A percentile compares a stretch with the other conserved stretches of the same genome.
These are phyloP conservation scores for Musa schizocarpa DNA, from an alignment of 176 grass and related monocot genomes.

Conservation along the genomic window DNA sequence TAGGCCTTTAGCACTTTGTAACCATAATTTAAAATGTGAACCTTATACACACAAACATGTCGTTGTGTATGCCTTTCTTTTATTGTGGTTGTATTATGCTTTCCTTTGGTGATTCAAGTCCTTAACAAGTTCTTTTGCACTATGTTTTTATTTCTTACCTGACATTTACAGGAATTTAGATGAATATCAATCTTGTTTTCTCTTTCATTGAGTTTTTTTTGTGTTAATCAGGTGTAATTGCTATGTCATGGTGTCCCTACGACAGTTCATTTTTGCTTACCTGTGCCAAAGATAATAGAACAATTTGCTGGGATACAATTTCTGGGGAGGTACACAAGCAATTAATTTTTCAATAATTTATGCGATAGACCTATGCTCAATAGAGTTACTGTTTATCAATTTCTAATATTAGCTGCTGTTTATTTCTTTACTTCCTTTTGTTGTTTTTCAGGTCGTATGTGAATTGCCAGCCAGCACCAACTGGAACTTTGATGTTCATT, in stretches of 20 bases:
- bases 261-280: conserved; percentile 98
- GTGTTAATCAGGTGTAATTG: conserved; percentile 68
- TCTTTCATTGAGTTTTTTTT: conserved; percentile 7
- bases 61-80: too few species aligned
- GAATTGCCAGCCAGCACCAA: conserved; percentile 86
- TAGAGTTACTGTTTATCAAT: neutral
- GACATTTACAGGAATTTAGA: neutral
- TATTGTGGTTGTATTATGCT: too few species aligned
- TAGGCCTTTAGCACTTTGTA: too few species aligned
- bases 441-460: conserved; percentile 54
- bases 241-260: conserved; percentile 99
- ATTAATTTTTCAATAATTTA: neutral
- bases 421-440: conserved; percentile 1
- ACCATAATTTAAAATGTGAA: too few species aligned
- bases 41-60: too few species aligned
- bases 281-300: conserved; percentile 98
- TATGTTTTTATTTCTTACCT: neutral
- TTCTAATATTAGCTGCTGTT: conserved; percentile 1
- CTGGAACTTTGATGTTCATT: conserved; percentile 91
- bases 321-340: conserved; percentile 67
- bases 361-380: neutral
- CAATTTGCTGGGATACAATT: conserved; percentile 97
- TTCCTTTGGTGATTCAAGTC: too few species aligned
- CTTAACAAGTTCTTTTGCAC: too few species aligned
- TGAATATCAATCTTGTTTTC: conserved; percentile 6